Conservation (phyloP, 192 early-diverging fungal genomes). For the Backusella luteola region DNA sequence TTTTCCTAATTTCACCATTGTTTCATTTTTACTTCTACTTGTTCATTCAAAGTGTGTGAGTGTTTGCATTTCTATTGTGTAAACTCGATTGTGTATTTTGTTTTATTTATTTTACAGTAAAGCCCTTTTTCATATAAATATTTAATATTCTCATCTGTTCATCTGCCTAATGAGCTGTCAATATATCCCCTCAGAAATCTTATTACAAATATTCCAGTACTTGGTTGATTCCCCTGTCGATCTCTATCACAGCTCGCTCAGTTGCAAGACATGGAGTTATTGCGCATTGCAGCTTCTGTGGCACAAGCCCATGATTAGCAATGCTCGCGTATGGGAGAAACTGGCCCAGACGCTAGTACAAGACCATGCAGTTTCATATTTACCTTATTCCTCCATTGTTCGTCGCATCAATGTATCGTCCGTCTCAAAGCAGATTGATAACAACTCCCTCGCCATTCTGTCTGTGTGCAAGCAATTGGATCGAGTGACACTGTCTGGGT, state of each 20-base stretch:
- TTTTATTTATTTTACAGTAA: background rate
- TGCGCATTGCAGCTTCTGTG: conserved; percentile 55
- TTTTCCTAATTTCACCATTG: no score
- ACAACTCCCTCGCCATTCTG: conserved; percentile 32
- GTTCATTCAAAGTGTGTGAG: background rate
- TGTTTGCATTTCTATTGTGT: background rate
- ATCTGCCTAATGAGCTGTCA: background rate
- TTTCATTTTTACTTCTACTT: no score
- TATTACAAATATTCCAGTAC: conserved; percentile 46
- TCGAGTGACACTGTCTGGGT: conserved; percentile 47
- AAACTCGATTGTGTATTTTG: background rate
- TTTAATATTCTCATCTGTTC: background rate
- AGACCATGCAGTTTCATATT: conserved; percentile 23
- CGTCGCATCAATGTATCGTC: conserved; percentile 55
- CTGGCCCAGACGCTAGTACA: conserved; percentile 24
- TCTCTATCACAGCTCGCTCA: conserved; percentile 46
- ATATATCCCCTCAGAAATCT: conserved; percentile 44
- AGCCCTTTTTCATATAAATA: background rate
- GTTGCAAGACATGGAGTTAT: conserved; percentile 54
- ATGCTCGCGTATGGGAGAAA: conserved; percentile 33
- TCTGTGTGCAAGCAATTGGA: conserved; percentile 46
- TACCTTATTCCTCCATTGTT: conserved; percentile 46
- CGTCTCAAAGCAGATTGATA: conserved; percentile 40
- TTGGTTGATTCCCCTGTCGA: conserved; percentile 36
- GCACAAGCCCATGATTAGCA: conserved; percentile 41